These are phyloP conservation scores for Alternaria panax DNA, from an alignment of 2,329 filamentous ascomycete genomes.

Conservation along the genomic window DNA sequence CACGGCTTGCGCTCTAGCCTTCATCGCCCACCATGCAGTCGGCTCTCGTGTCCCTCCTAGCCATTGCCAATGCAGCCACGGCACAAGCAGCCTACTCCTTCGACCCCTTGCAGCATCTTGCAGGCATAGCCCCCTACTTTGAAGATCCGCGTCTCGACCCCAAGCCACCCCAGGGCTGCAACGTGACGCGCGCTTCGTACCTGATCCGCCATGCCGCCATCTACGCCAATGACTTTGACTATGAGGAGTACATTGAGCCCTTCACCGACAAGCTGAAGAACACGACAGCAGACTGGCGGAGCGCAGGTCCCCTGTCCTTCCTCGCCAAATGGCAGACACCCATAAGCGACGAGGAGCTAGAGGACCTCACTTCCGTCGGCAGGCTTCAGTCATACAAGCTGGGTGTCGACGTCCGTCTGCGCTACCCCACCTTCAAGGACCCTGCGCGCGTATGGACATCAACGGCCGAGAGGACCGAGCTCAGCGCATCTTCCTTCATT, in stretches of 20 bases:
- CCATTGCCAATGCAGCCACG: constrained; percentile 34
- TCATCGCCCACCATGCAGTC: constrained; percentile 23
- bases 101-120: constrained; percentile 58
- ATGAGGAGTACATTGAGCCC: constrained; percentile 59
- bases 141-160: constrained; percentile 58
- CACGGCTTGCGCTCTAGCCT: constrained; percentile 17
- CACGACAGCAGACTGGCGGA: constrained; percentile 65
- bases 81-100: constrained; percentile 50
- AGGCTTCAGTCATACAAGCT: constrained; percentile 66
- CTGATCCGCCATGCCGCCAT: constrained; percentile 61
- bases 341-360: constrained; percentile 63
- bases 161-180: constrained; percentile 59
- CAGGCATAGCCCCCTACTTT: constrained; percentile 60
- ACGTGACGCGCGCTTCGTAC: constrained; percentile 59
- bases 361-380: constrained; percentile 68
- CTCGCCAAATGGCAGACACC: constrained; percentile 65
- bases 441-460: constrained; percentile 68
- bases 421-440: constrained; percentile 63
- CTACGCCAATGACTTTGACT: constrained; percentile 62
- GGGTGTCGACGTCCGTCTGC: constrained; percentile 65
- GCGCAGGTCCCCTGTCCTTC: constrained; percentile 64
- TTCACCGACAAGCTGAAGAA: constrained; percentile 66
- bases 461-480: constrained; percentile 67
- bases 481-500: constrained; percentile 66
- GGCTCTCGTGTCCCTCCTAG: constrained; percentile 31